Evolutionary conservation across 306 rosid genomes (phyloP), one percentile per base, ranked within the genome.

Genomic region (Quercus gilva): DNA sequence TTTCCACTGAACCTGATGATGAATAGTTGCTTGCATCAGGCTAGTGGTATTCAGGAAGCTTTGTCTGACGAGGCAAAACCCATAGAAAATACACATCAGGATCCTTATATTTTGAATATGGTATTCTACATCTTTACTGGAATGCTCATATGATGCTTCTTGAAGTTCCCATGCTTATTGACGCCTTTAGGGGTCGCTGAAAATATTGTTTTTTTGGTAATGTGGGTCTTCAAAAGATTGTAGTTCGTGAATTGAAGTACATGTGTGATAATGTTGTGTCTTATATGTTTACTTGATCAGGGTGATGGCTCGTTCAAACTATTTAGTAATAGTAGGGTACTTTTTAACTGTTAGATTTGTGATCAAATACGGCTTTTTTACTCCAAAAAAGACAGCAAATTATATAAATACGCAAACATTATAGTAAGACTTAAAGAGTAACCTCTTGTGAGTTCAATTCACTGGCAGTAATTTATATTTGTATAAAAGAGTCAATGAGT

Each of bases 1-100:
- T 95, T 53, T 91, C 93, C 25, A 73, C 85, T 1, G 97, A 91
- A 77, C 91, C 86, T 20, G 93, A 90, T 15, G 88, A 91, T 63
- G 87, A 88, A 56, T 91, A 88, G 86, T 81, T 53, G 61, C 76
- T 15, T 52, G 41, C 55, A 56, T 58, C 13, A 31, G 51, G 7
- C 55, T 20, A n/a, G 76, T 14, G 86, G 67, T 73, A 52, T 21
- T 33, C 74, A 41, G 18, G 20, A 26, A 60, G 70, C 69, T 71
- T 7, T 41, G 18, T 41, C 77, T 23, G 74, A 77, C 37, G 60
- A 45, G 58, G 60, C 56, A 6, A 20, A 68, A 8, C 67, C 64
- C 18, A 5, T 45, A 13, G 15, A 7, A 15, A 26, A 64, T 15
- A 55, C 49, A 19, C 75, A 35, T 51, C 15, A 21, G 21, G 25